These are phyloP conservation scores for Tremella mesenterica DNA, from an alignment of 768 basidiomycete species.

Conservation along the genomic window DNA sequence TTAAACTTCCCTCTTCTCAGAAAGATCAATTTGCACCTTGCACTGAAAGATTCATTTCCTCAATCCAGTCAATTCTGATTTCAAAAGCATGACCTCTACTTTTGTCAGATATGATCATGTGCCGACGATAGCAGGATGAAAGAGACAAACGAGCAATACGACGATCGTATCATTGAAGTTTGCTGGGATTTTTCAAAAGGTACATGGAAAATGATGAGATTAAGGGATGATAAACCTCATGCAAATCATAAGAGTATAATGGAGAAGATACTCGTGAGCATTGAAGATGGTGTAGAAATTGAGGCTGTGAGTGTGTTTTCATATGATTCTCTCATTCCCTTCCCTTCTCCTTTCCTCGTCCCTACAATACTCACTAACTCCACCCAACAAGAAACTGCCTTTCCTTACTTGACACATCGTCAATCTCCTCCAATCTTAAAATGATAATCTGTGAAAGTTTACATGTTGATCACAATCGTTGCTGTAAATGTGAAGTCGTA, in stretches of 20 bases:
- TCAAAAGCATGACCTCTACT: too few relatives aligned
- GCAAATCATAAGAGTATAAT: slow-evolving; percentile 82
- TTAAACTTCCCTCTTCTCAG: too few relatives aligned
- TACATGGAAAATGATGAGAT: slow-evolving; percentile 82
- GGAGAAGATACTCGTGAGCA: slow-evolving; percentile 79
- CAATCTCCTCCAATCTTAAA: too few relatives aligned
- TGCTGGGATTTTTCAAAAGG: slow-evolving; percentile 66
- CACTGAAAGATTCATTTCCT: too few relatives aligned
- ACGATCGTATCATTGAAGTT: slow-evolving; percentile 90
- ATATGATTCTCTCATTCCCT: background rate
- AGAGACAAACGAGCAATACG: slow-evolving; percentile 68
- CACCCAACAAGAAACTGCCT: background rate
- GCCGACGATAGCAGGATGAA: slow-evolving; percentile 63
- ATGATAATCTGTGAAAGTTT: too few relatives aligned
- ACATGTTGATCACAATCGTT: too few relatives aligned
- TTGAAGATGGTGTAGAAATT: slow-evolving; percentile 87
- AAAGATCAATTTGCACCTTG: too few relatives aligned
- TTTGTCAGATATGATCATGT: too few relatives aligned
- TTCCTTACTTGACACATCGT: background rate
- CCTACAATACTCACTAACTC: background rate
- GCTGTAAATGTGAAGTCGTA: background rate
- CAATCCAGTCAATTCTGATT: too few relatives aligned
- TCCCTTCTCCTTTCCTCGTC: background rate
- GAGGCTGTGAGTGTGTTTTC: slow-evolving; percentile 54
- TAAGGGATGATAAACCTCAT: slow-evolving; percentile 84